A percentile compares a stretch with the other conserved stretches of the same genome.
Evolutionary conservation across 495 filamentous ascomycete species (phyloP).

Genomic region (Hypoxylon intermedium): DNA sequence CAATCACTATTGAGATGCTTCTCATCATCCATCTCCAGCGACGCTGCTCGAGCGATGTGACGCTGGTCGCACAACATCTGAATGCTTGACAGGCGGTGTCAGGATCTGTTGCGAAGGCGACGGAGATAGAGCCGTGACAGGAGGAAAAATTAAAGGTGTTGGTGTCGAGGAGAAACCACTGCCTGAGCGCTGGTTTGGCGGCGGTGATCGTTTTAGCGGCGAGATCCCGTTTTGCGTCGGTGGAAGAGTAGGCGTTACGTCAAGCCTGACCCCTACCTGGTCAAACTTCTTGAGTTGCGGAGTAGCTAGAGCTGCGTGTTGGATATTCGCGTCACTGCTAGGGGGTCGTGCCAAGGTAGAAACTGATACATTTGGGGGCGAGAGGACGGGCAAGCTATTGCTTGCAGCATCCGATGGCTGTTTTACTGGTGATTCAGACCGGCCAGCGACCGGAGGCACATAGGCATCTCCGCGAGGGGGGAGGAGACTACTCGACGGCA

Average conservation of each 20-base stretch:
- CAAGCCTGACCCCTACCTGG: constrained; percentile 27
- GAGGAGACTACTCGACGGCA: constrained; percentile 35
- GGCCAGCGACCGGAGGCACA: constrained; percentile 24
- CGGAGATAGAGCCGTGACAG: constrained; percentile 59
- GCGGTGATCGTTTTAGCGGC: constrained; percentile 74
- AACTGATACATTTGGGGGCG: constrained; percentile 29
- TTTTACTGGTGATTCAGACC: constrained; percentile 36
- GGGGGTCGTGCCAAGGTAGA: constrained; percentile 22
- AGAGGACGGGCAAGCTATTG: constrained; percentile 28
- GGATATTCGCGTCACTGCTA: constrained; percentile 17
- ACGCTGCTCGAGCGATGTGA: constrained; percentile 23
- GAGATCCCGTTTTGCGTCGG: constrained; percentile 71
- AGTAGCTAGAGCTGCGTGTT: constrained; percentile 30
- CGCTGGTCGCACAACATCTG: constrained; percentile 44
- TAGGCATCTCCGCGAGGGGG: constrained; percentile 34
- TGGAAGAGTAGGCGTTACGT: constrained; percentile 54
- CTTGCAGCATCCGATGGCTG: constrained; percentile 36
- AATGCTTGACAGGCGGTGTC: constrained; percentile 57
- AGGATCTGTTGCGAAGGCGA: constrained; percentile 58
- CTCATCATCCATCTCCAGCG: constrained; percentile 12
- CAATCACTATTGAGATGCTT: neutral
- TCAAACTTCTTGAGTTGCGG: constrained; percentile 39
- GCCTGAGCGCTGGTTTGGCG: constrained; percentile 42
- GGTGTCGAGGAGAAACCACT: constrained; percentile 38
- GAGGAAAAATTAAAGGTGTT: constrained; percentile 55